phyloP scores from a whole-genome alignment of 164 flowering plant genomes.

The Dillenia turbinata region DNA sequence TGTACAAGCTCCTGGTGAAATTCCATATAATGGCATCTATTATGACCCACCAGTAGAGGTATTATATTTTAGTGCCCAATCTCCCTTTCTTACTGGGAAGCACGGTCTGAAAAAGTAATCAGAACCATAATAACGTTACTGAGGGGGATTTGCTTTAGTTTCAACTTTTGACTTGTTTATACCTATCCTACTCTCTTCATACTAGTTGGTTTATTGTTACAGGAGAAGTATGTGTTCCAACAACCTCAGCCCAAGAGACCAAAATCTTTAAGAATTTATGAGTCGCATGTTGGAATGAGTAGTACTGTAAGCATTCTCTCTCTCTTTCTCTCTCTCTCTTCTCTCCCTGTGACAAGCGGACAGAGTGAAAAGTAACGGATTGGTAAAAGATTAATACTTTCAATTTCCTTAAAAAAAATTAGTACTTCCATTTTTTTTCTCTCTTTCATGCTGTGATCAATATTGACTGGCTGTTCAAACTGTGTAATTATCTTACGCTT shows the following conservation, averaged over 20 bases:
- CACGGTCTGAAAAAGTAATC: no score
- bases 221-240: slow-evolving; percentile 82
- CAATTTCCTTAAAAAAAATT: no score
- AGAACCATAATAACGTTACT: no score
- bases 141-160: no score
- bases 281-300: slow-evolving; percentile 99
- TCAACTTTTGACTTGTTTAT: not conserved
- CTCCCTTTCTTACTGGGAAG: not conserved
- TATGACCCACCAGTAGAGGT: slow-evolving; percentile 99
- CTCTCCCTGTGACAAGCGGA: not conserved
- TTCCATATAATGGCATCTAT: slow-evolving; percentile 90
- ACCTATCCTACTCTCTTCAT: not conserved
- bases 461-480: no score
- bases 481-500: no score
- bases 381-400: no score
- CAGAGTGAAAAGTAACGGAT: no score
- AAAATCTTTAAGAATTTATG: slow-evolving; percentile 86
- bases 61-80: slow-evolving; percentile 1
- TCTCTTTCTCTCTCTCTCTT: slow-evolving; percentile 3
- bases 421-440: no score
- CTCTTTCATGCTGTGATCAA: no score
- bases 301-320: slow-evolving; percentile 57
- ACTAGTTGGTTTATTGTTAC: slow-evolving; percentile 10
- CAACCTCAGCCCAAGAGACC: slow-evolving; percentile 92
- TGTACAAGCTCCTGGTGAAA: slow-evolving; percentile 97